A percentile compares a stretch with the other conserved stretches of the same genome.
These are phyloP conservation scores for Sanguinoderma infundibulare DNA, from an alignment of 1,284 basidiomycete species.

Conservation along the genomic window DNA sequence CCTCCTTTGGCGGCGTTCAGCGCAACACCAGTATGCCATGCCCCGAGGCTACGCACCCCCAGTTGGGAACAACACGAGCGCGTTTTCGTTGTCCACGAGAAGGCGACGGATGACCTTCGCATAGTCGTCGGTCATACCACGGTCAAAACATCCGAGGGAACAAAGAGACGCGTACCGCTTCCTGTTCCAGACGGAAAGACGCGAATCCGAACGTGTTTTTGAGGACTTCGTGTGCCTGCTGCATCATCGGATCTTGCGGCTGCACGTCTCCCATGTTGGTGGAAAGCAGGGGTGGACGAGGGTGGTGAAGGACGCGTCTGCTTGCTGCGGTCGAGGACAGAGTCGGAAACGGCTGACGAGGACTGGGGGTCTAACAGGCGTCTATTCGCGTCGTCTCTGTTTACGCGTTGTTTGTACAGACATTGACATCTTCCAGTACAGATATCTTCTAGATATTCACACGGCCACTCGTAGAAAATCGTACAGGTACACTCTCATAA, in stretches of 20 bases:
- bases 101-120: slow-evolving; percentile 41
- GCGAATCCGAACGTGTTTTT: slow-evolving; percentile 40
- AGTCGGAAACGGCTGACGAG: not conserved
- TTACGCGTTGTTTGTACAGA: slow-evolving; percentile 23
- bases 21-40: not conserved
- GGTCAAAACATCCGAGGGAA: not conserved
- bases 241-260: slow-evolving; percentile 28
- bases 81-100: slow-evolving; percentile 44
- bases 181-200: slow-evolving; percentile 43
- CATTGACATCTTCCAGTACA: too few relatives aligned
- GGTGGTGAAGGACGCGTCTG: not conserved
- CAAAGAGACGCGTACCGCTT: slow-evolving; percentile 33
- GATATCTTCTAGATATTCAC: slow-evolving; percentile 2
- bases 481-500: slow-evolving; percentile 15
- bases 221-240: slow-evolving; percentile 36
- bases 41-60: slow-evolving; percentile 33
- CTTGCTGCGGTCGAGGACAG: not conserved
- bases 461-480: too few relatives aligned
- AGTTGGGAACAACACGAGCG: slow-evolving; percentile 44
- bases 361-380: not conserved
- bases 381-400: slow-evolving; percentile 1
- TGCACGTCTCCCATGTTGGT: not conserved
- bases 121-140: not conserved
- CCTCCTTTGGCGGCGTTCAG: slow-evolving; percentile 32
- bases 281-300: not conserved